These are phyloP conservation scores for Nemania abortiva DNA, from an alignment of 2,329 filamentous ascomycete species.

Conservation along the genomic window DNA sequence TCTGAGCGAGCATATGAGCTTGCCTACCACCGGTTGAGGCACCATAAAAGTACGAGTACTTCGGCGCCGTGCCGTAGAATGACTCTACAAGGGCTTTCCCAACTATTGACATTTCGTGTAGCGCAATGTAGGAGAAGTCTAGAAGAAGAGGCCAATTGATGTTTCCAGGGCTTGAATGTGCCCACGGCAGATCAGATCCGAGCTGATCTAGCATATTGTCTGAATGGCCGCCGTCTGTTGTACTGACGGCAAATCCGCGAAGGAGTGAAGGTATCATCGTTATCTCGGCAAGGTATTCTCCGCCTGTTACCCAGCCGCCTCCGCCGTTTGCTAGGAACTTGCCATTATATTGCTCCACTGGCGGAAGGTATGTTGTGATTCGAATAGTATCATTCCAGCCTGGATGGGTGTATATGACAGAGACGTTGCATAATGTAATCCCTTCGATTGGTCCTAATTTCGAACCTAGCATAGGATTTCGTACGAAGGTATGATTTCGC, in stretches of 20 bases:
- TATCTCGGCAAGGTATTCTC: slow-evolving; percentile 34
- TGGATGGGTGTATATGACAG: slow-evolving; percentile 57
- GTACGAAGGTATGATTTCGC: too few relatives aligned
- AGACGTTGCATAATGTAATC: slow-evolving; percentile 56
- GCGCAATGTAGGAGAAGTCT: slow-evolving; percentile 18
- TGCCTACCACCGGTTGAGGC: slow-evolving; percentile 19
- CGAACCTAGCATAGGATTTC: too few relatives aligned
- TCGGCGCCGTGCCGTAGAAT: slow-evolving; percentile 17
- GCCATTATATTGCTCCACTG: slow-evolving; percentile 50
- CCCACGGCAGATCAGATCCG: slow-evolving; percentile 37
- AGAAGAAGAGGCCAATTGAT: slow-evolving; percentile 19
- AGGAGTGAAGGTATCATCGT: slow-evolving; percentile 14
- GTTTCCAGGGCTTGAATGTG: slow-evolving; percentile 17
- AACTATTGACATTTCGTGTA: slow-evolving; percentile 19
- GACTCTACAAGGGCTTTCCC: slow-evolving; percentile 10
- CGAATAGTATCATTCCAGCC: slow-evolving; percentile 55
- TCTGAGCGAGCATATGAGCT: slow-evolving; percentile 21
- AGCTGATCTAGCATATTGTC: slow-evolving; percentile 35
- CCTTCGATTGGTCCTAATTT: too few relatives aligned
- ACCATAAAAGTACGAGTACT: slow-evolving; percentile 24
- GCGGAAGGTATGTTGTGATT: slow-evolving; percentile 50
- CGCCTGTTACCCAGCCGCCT: slow-evolving; percentile 42
- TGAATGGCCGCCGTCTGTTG: slow-evolving; percentile 48
- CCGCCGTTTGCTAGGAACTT: slow-evolving; percentile 56
- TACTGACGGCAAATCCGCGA: slow-evolving; percentile 41